A percentile compares a stretch with the other conserved stretches of the same genome.
Conservation (phyloP, 768 basidiomycete species). For the Podaxis sp. region DNA sequence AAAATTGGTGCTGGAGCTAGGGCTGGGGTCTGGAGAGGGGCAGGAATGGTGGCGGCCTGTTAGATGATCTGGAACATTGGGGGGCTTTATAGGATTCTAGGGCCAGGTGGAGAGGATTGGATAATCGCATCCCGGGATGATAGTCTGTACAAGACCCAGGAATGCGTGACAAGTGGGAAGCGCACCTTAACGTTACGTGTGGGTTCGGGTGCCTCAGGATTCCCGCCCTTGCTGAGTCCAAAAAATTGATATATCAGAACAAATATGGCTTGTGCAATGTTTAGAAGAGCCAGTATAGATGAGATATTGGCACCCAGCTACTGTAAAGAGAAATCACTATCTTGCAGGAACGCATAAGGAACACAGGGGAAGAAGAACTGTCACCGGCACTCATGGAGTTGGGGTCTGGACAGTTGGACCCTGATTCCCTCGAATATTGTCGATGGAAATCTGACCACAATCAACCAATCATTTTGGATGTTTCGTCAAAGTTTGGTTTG, state of each 20-base stretch:
- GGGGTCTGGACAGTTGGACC: constrained; percentile 7
- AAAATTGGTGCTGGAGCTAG: neutral
- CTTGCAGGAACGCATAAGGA: constrained; percentile 9
- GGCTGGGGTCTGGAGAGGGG: neutral
- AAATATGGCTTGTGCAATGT: neutral
- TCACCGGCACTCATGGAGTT: neutral
- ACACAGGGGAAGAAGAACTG: constrained; percentile 11
- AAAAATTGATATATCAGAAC: neutral
- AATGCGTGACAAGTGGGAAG: constrained; percentile 7
- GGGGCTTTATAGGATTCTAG: constrained; percentile 6
- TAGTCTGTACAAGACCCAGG: neutral
- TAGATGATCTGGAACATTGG: neutral
- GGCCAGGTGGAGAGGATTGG: constrained; percentile 9
- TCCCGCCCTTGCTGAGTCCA: neutral
- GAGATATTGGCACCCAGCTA: neutral
- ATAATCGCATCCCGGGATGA: constrained; percentile 9
- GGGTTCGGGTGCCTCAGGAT: constrained; percentile 8
- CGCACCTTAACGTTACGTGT: constrained; percentile 2
- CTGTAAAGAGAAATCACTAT: constrained; percentile 3
- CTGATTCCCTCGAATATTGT: constrained; percentile 10
- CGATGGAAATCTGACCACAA: constrained; percentile 3
- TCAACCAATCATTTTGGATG: neutral
- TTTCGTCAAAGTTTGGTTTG: neutral
- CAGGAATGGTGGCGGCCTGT: neutral
- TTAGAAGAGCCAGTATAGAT: neutral